Conservation (phyloP, 306 rosid species). For the Medicago arabica region DNA sequence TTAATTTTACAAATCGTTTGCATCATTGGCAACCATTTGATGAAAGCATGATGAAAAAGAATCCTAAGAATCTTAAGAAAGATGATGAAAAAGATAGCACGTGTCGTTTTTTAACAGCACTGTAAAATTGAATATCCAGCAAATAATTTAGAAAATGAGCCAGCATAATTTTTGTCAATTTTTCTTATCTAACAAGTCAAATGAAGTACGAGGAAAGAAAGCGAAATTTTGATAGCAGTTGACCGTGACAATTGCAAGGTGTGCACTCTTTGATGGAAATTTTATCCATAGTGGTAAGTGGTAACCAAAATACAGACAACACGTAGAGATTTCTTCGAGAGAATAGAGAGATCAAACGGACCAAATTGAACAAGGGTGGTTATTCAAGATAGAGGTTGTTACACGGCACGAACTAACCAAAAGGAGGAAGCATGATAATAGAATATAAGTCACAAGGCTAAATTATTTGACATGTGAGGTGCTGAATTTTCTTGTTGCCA, state of each 20-base stretch:
- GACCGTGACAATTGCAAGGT: slow-evolving; percentile 10
- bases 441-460: not conserved
- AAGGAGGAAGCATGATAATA: not conserved
- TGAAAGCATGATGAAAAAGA: no score
- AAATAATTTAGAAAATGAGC: no score
- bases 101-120: no score
- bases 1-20: no score
- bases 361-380: not conserved
- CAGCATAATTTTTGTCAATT: not conserved
- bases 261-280: slow-evolving; percentile 10
- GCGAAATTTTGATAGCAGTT: slow-evolving; percentile 1
- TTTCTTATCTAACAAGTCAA: not conserved
- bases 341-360: not conserved
- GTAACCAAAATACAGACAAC: slow-evolving; percentile 31
- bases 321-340: slow-evolving; percentile 21
- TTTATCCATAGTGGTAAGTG: not conserved
- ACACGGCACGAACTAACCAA: slow-evolving; percentile 21
- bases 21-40: no score
- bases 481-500: not conserved
- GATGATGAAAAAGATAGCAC: no score
- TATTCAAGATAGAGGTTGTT: slow-evolving; percentile 25
- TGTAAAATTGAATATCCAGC: no score
- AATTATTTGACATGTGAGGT: not conserved
- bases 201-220: slow-evolving; percentile 6
- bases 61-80: no score